A percentile compares a stretch with the other conserved stretches of the same genome.
phyloP scores from a whole-genome alignment of 306 rosid genomes.

The Hylodesmum podocarpum region DNA sequence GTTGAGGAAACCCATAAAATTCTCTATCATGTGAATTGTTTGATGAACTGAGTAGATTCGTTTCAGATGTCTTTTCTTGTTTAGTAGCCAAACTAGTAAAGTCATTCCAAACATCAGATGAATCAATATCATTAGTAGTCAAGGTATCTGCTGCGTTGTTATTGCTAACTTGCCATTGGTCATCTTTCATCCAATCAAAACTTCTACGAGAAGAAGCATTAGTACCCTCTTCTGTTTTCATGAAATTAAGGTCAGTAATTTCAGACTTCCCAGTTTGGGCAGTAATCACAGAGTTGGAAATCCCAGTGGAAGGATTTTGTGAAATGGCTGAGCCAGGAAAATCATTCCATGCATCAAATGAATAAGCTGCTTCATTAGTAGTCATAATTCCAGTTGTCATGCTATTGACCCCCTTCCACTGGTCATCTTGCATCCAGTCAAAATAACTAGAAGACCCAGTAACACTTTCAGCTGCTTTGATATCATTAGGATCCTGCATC shows the following conservation, averaged over 20 bases:
- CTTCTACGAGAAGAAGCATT: conserved; percentile 29
- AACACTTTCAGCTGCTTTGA: conserved; percentile 40
- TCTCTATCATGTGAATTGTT: conserved; percentile 43
- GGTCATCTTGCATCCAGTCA: conserved; percentile 57
- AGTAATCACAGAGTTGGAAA: conserved; percentile 40
- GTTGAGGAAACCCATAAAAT: conserved; percentile 45
- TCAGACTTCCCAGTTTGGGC: conserved; percentile 48
- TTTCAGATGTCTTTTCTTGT: conserved; percentile 43
- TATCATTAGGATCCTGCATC: conserved; percentile 31
- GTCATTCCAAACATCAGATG: conserved; percentile 67
- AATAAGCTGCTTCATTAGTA: conserved; percentile 38
- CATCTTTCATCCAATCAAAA: conserved; percentile 58
- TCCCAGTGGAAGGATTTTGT: conserved; percentile 40
- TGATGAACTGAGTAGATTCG: conserved; percentile 42
- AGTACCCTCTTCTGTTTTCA: conserved; percentile 33
- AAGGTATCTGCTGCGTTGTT: conserved; percentile 36
- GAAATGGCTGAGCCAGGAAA: conserved; percentile 54
- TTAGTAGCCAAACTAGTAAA: conserved; percentile 47
- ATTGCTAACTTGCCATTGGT: conserved; percentile 43
- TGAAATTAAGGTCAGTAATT: conserved; percentile 28
- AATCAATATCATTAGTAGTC: conserved; percentile 36
- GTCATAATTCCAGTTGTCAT: conserved; percentile 35
- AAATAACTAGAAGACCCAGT: conserved; percentile 35
- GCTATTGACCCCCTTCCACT: conserved; percentile 41
- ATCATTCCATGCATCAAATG: conserved; percentile 67